These are phyloP conservation scores for Aureobasidium sp. DNA, from an alignment of 2,329 filamentous ascomycete species.

Conservation along the genomic window DNA sequence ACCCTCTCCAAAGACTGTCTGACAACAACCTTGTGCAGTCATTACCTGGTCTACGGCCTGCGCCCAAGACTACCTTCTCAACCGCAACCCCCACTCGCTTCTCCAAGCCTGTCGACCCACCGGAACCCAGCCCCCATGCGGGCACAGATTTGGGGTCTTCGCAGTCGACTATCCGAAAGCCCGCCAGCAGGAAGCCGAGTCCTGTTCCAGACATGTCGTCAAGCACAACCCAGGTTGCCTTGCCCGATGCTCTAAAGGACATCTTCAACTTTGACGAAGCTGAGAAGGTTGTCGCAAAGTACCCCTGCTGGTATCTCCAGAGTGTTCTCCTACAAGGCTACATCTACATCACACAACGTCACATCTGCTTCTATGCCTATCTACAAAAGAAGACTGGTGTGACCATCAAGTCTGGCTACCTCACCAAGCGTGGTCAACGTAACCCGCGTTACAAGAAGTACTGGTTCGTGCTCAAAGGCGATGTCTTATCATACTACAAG, in stretches of 20 bases:
- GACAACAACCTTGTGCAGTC: constrained; percentile 59
- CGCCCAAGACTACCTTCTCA: neutral
- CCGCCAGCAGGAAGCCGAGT: constrained; percentile 20
- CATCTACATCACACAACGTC: constrained; percentile 86
- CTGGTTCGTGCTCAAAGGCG: constrained; percentile 88
- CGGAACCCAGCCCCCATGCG: constrained; percentile 66
- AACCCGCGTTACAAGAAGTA: constrained; percentile 84
- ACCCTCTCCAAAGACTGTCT: constrained; percentile 53
- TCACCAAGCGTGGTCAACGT: constrained; percentile 79
- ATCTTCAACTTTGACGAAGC: constrained; percentile 76
- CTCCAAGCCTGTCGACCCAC: constrained; percentile 35
- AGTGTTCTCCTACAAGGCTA: constrained; percentile 89
- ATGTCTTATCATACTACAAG: constrained; percentile 83
- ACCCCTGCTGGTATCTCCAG: constrained; percentile 86
- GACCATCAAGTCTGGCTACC: constrained; percentile 75
- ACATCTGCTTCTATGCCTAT: constrained; percentile 96
- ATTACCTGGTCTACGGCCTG: constrained; percentile 45
- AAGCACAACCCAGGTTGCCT: constrained; percentile 8
- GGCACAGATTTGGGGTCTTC: constrained; percentile 22
- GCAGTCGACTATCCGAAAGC: constrained; percentile 18
- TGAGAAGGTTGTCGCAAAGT: constrained; percentile 83
- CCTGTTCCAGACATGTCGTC: constrained; percentile 11
- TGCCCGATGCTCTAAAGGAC: constrained; percentile 16
- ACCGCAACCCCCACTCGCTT: constrained; percentile 3
- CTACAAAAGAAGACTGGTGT: constrained; percentile 77